Conservation (phyloP, 768 basidiomycete species). For the Tubosaeta sp. region DNA sequence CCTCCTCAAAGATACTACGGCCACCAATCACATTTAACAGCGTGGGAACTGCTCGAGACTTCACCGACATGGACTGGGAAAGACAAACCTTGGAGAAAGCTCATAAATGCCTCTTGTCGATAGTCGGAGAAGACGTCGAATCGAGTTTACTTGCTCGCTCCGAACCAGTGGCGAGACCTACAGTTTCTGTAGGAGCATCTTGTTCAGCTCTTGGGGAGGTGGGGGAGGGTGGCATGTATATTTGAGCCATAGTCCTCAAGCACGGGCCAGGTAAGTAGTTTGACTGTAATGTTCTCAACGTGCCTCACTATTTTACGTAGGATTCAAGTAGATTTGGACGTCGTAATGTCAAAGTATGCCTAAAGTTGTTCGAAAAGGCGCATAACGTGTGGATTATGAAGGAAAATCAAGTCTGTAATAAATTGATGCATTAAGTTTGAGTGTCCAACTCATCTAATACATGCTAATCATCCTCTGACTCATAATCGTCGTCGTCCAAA, state of each 20-base stretch:
- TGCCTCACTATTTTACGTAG: not conserved
- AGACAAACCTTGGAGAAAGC: slow-evolving; percentile 30
- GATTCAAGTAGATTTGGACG: not conserved
- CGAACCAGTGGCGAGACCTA: slow-evolving; percentile 12
- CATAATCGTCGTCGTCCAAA: slow-evolving; percentile 56
- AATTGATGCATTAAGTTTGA: not conserved
- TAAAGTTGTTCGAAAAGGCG: not conserved
- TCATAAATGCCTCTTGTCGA: slow-evolving; percentile 35
- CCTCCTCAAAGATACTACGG: slow-evolving; percentile 40
- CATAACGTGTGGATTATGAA: not conserved
- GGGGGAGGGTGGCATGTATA: slow-evolving; percentile 52
- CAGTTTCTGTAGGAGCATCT: slow-evolving; percentile 1
- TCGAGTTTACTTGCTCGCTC: slow-evolving; percentile 4
- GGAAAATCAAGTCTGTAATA: not conserved
- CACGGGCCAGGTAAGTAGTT: not conserved
- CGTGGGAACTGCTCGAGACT: slow-evolving; percentile 19
- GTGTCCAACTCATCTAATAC: not conserved
- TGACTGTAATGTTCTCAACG: not conserved
- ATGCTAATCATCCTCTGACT: slow-evolving; percentile 44
- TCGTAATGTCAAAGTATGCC: too few relatives aligned
- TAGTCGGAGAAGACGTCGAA: slow-evolving; percentile 25
- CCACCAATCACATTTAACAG: slow-evolving; percentile 38
- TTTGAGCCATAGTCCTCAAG: slow-evolving; percentile 24
- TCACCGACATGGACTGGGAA: slow-evolving; percentile 36
- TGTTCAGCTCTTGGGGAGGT: slow-evolving; percentile 24